Evolutionary conservation across 495 filamentous ascomycete species (phyloP).

Genomic region (Penicillium turbatum): DNA sequence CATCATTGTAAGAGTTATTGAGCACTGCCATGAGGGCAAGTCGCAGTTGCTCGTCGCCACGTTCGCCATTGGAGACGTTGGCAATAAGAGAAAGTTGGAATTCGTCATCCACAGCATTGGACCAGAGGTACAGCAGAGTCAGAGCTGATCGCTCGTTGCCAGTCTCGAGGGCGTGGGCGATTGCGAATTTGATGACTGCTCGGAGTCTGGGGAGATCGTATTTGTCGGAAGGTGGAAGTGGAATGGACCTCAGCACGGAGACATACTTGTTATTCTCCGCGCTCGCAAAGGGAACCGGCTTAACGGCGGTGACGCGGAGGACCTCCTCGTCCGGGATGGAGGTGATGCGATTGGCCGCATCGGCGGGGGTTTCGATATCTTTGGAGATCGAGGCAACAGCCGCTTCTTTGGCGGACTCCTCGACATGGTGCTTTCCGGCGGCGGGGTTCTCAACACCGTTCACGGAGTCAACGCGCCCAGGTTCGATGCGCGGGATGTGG

Average conservation of each 20-base stretch:
- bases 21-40: constrained; percentile 15
- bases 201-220: constrained; percentile 17
- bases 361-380: background rate
- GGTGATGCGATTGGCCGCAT: constrained; percentile 1
- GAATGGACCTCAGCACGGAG: constrained; percentile 12
- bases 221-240: constrained; percentile 9
- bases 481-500: constrained; percentile 6
- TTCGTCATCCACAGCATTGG: constrained; percentile 11
- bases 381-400: background rate
- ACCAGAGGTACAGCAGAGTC: constrained; percentile 23
- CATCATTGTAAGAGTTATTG: constrained; percentile 12
- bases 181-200: constrained; percentile 9
- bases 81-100: constrained; percentile 23
- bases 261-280: constrained; percentile 8
- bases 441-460: constrained; percentile 1
- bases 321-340: background rate
- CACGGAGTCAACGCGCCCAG: background rate
- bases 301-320: background rate
- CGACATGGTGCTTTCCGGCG: constrained; percentile 5
- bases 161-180: constrained; percentile 2
- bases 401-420: background rate
- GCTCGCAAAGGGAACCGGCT: background rate
- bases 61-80: constrained; percentile 7
- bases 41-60: constrained; percentile 5
- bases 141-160: constrained; percentile 10